phyloP scores from a whole-genome alignment of 1,139 yeast species.

The Kodamaea fungicola region DNA sequence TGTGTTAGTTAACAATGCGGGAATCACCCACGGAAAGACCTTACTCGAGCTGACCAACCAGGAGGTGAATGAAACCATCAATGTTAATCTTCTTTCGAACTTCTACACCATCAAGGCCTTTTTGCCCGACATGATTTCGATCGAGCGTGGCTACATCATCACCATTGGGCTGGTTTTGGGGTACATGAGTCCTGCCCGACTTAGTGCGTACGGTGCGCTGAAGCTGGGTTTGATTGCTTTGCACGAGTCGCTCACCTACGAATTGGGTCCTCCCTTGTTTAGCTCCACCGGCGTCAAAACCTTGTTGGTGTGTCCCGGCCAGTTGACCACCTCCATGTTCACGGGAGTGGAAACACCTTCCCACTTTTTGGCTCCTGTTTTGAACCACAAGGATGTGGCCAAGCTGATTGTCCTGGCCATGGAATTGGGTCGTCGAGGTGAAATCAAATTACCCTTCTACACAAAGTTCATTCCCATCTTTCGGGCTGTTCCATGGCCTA shows the following conservation, averaged over 20 bases:
- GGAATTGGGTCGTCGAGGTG: constrained; percentile 61
- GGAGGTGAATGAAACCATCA: constrained; percentile 59
- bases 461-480: constrained; percentile 70
- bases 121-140: constrained; percentile 66
- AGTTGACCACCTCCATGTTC: constrained; percentile 71
- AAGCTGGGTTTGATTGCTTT: constrained; percentile 82
- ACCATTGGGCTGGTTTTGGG: constrained; percentile 84
- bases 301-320: constrained; percentile 82
- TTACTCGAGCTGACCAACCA: constrained; percentile 50
- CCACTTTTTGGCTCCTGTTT: constrained; percentile 71
- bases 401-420: constrained; percentile 52
- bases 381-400: constrained; percentile 68
- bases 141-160: constrained; percentile 69
- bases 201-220: constrained; percentile 84
- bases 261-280: constrained; percentile 53
- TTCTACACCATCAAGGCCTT: constrained; percentile 68
- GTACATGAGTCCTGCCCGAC: constrained; percentile 75
- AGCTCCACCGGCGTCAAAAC: constrained; percentile 60
- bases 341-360: constrained; percentile 70
- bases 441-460: constrained; percentile 70
- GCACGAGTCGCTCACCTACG: constrained; percentile 78
- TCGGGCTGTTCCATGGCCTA: constrained; percentile 71
- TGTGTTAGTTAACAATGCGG: constrained; percentile 81
- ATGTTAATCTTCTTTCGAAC: constrained; percentile 65
- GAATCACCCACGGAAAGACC: constrained; percentile 58